Conservation (phyloP, 495 filamentous ascomycete genomes). For the Hypoxylon fuscum region DNA sequence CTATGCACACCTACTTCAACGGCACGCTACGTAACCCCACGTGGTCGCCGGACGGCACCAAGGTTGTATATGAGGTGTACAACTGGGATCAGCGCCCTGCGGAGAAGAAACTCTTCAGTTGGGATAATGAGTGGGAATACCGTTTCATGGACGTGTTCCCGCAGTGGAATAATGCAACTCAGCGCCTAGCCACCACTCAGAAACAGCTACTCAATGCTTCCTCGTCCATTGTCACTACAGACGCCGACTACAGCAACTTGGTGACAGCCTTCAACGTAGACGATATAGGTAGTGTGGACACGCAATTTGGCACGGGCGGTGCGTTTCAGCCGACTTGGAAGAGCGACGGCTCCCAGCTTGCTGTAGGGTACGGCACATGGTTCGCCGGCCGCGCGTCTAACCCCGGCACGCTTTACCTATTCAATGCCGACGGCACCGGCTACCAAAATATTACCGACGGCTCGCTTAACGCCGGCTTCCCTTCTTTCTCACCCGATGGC, state of each 20-base stretch:
- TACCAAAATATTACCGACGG: constrained; percentile 27
- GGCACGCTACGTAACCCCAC: constrained; percentile 15
- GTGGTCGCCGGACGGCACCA: no score
- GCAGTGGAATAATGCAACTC: neutral
- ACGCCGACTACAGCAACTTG: constrained; percentile 13
- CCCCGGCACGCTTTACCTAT: neutral
- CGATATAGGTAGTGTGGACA: neutral
- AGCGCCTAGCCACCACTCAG: constrained; percentile 19
- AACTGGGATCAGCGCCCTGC: constrained; percentile 16
- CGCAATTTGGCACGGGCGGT: constrained; percentile 10
- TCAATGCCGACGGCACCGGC: constrained; percentile 15
- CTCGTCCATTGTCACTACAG: constrained; percentile 25
- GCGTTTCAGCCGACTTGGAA: constrained; percentile 32
- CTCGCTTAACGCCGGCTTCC: constrained; percentile 30
- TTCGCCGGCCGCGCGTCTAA: constrained; percentile 24
- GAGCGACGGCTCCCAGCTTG: constrained; percentile 19
- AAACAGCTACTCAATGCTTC: constrained; percentile 31
- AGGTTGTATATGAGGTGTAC: no score
- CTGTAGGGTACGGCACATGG: constrained; percentile 30
- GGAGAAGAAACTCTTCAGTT: constrained; percentile 29
- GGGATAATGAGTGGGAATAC: constrained; percentile 32
- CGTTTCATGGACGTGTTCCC: constrained; percentile 38
- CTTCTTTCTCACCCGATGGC: constrained; percentile 34
- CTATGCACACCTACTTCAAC: neutral
- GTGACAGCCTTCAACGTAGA: constrained; percentile 15